Evolutionary conservation across 768 basidiomycete genomes (phyloP), one percentile per base, ranked within the genome.

Genomic region (Tulasnella calospora): DNA sequence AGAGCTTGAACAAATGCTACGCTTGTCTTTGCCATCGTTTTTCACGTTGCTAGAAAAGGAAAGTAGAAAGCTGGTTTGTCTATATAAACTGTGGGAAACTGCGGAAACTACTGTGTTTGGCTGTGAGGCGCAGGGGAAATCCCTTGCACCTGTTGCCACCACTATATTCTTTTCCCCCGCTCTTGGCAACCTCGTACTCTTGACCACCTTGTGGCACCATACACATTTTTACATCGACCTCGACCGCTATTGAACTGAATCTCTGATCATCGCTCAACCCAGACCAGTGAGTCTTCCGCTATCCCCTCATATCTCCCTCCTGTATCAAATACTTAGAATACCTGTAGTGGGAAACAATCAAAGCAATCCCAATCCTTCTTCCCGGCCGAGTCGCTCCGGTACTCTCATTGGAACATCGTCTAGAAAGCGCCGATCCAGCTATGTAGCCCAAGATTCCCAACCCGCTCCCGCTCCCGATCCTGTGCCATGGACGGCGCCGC

Each of bases 271-370:
- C 12, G 35, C 38, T 35, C 19, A 72, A 38, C 38, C 35, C 35
- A 21, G 23, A 3, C 71, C 1, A 72, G 71, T 72, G 71, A 72
- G 71, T 46, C 19, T 72, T 15, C 27, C 38, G 9, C 47, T 33
- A 40, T 36, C 71, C 44, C 35, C 38, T n/a, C 8, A 12, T 2
- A n/a, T 27, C 23, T 44, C n/a, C 4, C 7, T 27, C 8, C 27
- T 30, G 9, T 36, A 23, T 9, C n/a, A 4, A 27, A 74, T 47
- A 27, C n/a, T 41, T 19, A 72, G 44, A 72, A 40, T 33, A 40
- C 36, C 33, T 40, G 13, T 13, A 74, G 73, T 74, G 73, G 73
- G 73, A 17, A 74, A 74, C 41, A 51, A 74, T n/a, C 73, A 74
- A 47, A 74, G 73, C 41, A 41, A 35, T 27, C n/a, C n/a, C n/a